Percentiles rank a stretch among this genome's conserved stretches.
These are phyloP conservation scores for Brassica balearica DNA, from an alignment of 441 rosid species.

Conservation along the genomic window DNA sequence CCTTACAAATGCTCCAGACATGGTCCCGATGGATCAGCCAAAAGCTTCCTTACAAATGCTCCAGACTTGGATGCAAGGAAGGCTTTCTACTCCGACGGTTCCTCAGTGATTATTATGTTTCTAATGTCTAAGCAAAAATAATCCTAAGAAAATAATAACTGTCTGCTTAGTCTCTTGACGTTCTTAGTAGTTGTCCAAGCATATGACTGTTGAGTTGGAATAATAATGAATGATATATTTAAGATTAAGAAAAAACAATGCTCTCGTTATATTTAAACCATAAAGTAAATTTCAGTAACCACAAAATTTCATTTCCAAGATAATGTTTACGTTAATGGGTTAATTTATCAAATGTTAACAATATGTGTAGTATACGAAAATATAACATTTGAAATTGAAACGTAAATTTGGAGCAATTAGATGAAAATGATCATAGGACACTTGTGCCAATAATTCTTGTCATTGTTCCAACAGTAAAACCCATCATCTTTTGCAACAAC, in stretches of 20 bases:
- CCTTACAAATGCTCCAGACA: too few relatives aligned
- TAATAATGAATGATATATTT: not conserved
- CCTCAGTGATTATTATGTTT: too few relatives aligned
- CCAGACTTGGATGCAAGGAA: too few relatives aligned
- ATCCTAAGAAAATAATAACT: too few relatives aligned
- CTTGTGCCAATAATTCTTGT: not conserved
- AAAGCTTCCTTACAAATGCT: too few relatives aligned
- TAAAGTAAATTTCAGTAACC: not conserved
- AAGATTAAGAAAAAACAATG: not conserved
- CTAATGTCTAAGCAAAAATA: too few relatives aligned
- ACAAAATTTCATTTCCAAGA: not conserved
- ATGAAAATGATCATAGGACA: not conserved
- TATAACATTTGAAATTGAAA: not conserved
- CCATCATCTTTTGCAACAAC: constrained; percentile 1
- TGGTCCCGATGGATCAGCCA: too few relatives aligned
- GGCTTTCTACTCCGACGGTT: too few relatives aligned
- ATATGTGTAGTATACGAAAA: not conserved
- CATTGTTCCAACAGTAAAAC: constrained; percentile 12
- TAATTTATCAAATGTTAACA: not conserved
- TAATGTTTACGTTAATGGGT: not conserved
- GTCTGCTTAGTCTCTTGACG: not conserved
- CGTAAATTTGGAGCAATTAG: not conserved
- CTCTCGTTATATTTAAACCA: not conserved
- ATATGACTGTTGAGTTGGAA: not conserved
- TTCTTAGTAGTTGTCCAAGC: not conserved